Evolutionary conservation across 164 flowering plant genomes (phyloP), one percentile per base, ranked within the genome.

Genomic region (Aristolochia contorta): DNA sequence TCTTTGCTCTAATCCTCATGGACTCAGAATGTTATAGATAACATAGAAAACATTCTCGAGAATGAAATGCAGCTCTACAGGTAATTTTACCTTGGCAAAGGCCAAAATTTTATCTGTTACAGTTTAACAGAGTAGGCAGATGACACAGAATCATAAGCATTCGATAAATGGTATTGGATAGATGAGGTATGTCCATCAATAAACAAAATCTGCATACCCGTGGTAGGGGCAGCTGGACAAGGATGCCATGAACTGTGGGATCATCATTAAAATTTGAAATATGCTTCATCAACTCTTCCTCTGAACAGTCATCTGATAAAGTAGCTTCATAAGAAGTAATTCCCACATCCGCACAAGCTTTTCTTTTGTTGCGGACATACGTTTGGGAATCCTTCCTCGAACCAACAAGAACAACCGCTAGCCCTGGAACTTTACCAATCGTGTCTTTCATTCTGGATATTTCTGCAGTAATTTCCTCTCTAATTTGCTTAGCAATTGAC

Each of bases 211-310:
- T 67, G 59, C 47, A 65, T 81, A 93, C 98, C 54, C 79, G 73
- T 65, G 99, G 97, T 12, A 94, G 76, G 56, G 99, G 99, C 30
- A 94, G 69, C 75, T 94, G 99, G 71, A 94, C 91, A 68, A 91
- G 93, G 65, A 94, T 91, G 45, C 97, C 99, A 73, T 91, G 96
- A 64, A 91, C 84, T 4, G 82, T 55, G 49, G 91, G 82, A 75
- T 90, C 88, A 33, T 71, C 78, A 68, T 91, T 94, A 71, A 88
- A 94, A 45, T 56, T 68, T 6, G 79, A 64, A 20, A 91, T 79
- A 62, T 45, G 63, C 57, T 80, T 71, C 41, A 94, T 80, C 30
- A 94, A 89, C 62, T 91, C 95, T 68, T 81, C 58, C 65, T 94
- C 99, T 0, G 86, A 58, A 23, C 81, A 65, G 60, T 80, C 78